Percentiles rank a stretch among this genome's conserved stretches.
Conservation (phyloP, 176 grass and related monocot genomes). For the Dendrocalamus sinicus region DNA sequence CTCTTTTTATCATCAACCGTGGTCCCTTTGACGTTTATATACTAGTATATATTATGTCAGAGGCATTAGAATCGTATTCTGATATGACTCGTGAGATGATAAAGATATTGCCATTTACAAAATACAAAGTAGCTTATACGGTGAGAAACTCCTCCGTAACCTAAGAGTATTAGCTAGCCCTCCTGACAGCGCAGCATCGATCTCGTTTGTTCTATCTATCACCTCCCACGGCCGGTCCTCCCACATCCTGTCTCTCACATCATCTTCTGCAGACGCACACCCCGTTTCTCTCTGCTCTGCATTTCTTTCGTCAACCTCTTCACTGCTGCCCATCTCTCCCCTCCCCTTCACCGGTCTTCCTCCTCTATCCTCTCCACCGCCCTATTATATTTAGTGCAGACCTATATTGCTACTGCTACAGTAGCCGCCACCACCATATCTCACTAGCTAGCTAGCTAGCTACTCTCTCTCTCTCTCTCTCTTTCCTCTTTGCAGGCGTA, state of each 20-base stretch:
- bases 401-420: slow-evolving; percentile 17
- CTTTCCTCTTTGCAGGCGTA: not conserved
- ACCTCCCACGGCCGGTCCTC: not conserved
- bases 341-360: not conserved
- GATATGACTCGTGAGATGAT: too few relatives aligned
- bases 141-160: too few relatives aligned
- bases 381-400: slow-evolving; percentile 51
- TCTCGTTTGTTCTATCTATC: slow-evolving; percentile 68
- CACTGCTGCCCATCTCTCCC: not conserved
- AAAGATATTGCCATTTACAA: too few relatives aligned
- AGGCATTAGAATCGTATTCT: too few relatives aligned
- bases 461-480: not conserved
- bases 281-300: slow-evolving; percentile 3
- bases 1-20: too few relatives aligned
- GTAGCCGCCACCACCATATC: not conserved
- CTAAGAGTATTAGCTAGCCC: not conserved
- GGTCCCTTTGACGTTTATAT: too few relatives aligned
- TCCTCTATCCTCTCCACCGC: slow-evolving; percentile 29
- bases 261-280: not conserved
- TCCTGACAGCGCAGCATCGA: slow-evolving; percentile 73
- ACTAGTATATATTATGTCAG: too few relatives aligned
- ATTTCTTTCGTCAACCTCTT: not conserved
- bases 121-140: too few relatives aligned
- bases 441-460: not conserved
- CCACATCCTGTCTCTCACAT: slow-evolving; percentile 32